These are phyloP conservation scores for Ganoderma boninense DNA, from an alignment of 1,284 basidiomycete genomes.

Conservation along the genomic window DNA sequence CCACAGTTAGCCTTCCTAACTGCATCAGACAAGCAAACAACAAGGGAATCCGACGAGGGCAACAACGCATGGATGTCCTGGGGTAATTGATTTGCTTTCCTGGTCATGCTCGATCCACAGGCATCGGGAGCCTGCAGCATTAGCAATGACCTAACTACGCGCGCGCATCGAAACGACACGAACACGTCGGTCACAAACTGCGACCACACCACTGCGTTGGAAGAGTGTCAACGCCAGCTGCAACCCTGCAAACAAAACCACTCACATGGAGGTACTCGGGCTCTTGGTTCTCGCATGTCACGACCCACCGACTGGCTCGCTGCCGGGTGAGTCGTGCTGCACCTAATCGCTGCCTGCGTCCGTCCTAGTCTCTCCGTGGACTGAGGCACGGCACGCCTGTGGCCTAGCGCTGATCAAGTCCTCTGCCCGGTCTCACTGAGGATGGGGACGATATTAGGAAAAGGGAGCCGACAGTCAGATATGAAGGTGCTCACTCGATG, in stretches of 20 bases:
- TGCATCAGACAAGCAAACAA: not conserved
- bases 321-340: conserved; percentile 8
- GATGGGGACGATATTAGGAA: not conserved
- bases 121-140: not conserved
- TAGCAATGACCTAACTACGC: not conserved
- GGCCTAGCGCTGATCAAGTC: conserved; percentile 11
- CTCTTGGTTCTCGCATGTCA: conserved; percentile 12
- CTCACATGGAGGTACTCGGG: conserved; percentile 19
- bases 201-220: not conserved
- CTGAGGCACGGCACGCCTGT: conserved; percentile 9
- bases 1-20: not conserved
- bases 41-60: not conserved
- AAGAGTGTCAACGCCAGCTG: not conserved
- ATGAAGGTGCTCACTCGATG: not conserved
- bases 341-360: conserved; percentile 11
- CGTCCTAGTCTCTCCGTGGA: conserved; percentile 13
- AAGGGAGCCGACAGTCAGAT: not conserved
- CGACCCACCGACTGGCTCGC: conserved; percentile 6
- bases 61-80: conserved; percentile 24
- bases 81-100: conserved; percentile 31
- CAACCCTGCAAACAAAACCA: not conserved
- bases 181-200: not conserved
- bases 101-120: conserved; percentile 10
- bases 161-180: not conserved
- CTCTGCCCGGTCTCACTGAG: conserved; percentile 22